These are phyloP conservation scores for Phytophthora constricta DNA, from an alignment of 352 stramenopile species.

Conservation along the genomic window DNA sequence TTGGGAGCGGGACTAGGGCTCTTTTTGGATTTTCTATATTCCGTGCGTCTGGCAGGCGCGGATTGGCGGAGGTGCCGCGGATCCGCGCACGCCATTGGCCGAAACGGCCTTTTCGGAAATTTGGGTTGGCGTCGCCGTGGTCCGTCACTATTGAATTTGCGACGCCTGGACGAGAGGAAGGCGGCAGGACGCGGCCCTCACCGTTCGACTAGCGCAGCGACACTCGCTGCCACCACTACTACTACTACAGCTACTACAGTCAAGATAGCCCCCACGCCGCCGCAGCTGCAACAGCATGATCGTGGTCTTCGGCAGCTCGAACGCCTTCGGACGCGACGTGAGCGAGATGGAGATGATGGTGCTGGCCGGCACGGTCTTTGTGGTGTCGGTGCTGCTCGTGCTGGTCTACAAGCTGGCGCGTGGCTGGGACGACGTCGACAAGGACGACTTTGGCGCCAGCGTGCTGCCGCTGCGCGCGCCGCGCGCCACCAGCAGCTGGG, in stretches of 20 bases:
- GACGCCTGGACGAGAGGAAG: too few relatives aligned
- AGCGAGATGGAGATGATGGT: slow-evolving; percentile 76
- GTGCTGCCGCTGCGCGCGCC: slow-evolving; percentile 50
- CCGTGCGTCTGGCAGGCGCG: neutral
- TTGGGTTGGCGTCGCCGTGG: neutral
- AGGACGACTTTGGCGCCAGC: slow-evolving; percentile 45
- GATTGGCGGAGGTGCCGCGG: slow-evolving; percentile 18
- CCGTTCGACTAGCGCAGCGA: neutral
- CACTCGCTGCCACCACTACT: slow-evolving; percentile 22
- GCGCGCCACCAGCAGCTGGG: slow-evolving; percentile 66
- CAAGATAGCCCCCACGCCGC: slow-evolving; percentile 4
- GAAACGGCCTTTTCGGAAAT: slow-evolving; percentile 24
- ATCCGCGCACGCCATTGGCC: neutral
- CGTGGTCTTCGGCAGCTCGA: slow-evolving; percentile 74
- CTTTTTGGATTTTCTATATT: neutral
- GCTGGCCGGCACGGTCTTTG: slow-evolving; percentile 70
- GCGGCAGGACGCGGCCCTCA: neutral
- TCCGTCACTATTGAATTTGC: slow-evolving; percentile 34
- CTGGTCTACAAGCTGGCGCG: slow-evolving; percentile 80
- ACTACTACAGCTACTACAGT: slow-evolving; percentile 1
- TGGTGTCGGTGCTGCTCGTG: slow-evolving; percentile 75
- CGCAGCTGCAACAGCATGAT: slow-evolving; percentile 73
- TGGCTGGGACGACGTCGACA: slow-evolving; percentile 67
- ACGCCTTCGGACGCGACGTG: slow-evolving; percentile 75
- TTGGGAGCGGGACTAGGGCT: neutral